These are phyloP conservation scores for Xylaria acuta DNA, from an alignment of 495 filamentous ascomycete genomes.

Conservation along the genomic window DNA sequence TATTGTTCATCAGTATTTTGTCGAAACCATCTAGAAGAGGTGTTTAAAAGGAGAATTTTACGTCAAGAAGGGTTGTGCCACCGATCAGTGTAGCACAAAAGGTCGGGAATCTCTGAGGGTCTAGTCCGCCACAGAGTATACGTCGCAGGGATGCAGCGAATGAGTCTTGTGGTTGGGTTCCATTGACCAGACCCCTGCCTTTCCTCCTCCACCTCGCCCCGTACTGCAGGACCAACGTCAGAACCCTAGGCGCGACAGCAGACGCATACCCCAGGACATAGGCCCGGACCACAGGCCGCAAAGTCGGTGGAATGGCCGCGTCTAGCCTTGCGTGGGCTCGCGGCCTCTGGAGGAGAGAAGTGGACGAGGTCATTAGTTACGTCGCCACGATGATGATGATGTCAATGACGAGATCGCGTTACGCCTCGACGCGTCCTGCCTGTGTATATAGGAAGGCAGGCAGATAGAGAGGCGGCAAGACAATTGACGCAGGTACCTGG, in stretches of 20 bases:
- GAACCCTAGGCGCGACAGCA: constrained; percentile 68
- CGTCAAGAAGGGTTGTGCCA: constrained; percentile 76
- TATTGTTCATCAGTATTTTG: neutral
- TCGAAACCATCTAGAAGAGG: neutral
- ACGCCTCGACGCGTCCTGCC: constrained; percentile 12
- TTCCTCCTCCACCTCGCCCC: constrained; percentile 49
- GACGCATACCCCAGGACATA: constrained; percentile 79
- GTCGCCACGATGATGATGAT: neutral
- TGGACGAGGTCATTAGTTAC: constrained; percentile 32
- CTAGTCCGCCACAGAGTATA: constrained; percentile 55
- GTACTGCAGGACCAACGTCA: constrained; percentile 61
- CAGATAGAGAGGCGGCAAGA: neutral
- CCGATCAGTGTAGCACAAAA: constrained; percentile 81
- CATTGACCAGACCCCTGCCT: constrained; percentile 50
- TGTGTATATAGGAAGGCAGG: neutral
- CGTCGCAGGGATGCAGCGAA: constrained; percentile 49
- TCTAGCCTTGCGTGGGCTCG: constrained; percentile 41
- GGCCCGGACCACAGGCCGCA: constrained; percentile 71
- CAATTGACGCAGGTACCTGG: neutral
- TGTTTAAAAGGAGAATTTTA: constrained; percentile 34
- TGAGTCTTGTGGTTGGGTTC: constrained; percentile 39
- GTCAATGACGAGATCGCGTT: constrained; percentile 12
- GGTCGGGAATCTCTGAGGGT: constrained; percentile 72
- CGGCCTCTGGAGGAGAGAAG: constrained; percentile 26
- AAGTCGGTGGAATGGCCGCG: constrained; percentile 46